A percentile compares a stretch with the other conserved stretches of the same genome.
These are phyloP conservation scores for Brachypodium distachyon DNA, from an alignment of 202 grass and related monocot genomes.

Conservation along the genomic window DNA sequence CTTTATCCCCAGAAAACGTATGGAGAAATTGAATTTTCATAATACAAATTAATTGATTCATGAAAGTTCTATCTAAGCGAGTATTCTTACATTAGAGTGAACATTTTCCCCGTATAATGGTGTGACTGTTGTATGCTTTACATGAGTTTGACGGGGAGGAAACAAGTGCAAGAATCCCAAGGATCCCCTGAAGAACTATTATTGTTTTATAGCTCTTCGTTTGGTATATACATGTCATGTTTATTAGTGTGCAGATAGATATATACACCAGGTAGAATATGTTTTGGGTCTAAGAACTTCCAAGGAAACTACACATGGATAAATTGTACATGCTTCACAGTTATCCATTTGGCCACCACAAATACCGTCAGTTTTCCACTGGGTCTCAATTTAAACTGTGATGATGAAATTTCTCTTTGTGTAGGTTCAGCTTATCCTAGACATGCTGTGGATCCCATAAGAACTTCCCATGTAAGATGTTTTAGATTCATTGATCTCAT, in stretches of 20 bases:
- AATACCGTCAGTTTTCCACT: not conserved
- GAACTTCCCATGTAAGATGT: constrained; percentile 48
- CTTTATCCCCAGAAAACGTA: not conserved
- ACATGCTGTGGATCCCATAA: constrained; percentile 33
- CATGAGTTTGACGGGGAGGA: not conserved
- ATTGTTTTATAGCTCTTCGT: not conserved
- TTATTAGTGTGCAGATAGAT: not conserved
- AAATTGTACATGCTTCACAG: not conserved
- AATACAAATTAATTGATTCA: not conserved
- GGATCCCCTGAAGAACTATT: not conserved
- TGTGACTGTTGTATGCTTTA: not conserved
- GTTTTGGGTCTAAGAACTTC: not conserved
- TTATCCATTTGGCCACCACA: not conserved
- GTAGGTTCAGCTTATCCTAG: constrained; percentile 50
- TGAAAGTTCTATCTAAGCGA: not conserved
- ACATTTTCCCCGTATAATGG: not conserved
- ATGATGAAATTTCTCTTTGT: constrained; percentile 24
- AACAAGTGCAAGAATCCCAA: not conserved
- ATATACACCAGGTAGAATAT: not conserved
- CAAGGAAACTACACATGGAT: not conserved
- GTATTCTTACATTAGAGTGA: not conserved
- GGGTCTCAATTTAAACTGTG: not conserved
- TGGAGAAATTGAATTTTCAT: too few species aligned
- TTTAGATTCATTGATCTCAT: constrained; percentile 2
- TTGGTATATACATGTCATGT: not conserved